These are phyloP conservation scores for Ettlia oleoabundans DNA, from an alignment of 139 green algal species.

Conservation along the genomic window DNA sequence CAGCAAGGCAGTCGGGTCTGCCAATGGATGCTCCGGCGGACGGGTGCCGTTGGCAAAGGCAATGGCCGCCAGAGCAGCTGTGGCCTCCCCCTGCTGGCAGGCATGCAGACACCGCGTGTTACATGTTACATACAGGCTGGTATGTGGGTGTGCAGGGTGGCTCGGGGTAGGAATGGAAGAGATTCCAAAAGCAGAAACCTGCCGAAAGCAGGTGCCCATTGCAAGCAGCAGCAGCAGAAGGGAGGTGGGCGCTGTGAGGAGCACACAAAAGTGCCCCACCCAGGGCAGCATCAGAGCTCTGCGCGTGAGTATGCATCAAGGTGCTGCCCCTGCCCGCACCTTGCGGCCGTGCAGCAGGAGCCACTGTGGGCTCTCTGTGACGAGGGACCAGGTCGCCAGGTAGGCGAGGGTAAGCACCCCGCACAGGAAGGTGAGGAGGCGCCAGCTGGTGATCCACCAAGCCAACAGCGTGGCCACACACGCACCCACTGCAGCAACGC, in stretches of 20 bases:
- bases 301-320: not conserved
- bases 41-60: slow-evolving; percentile 59
- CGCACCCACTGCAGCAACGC: slow-evolving; percentile 23
- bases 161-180: too few species aligned
- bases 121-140: too few species aligned
- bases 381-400: slow-evolving; percentile 36
- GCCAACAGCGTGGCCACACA: slow-evolving; percentile 52
- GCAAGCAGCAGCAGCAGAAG: too few species aligned
- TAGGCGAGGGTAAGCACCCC: slow-evolving; percentile 42
- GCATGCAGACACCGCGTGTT: too few species aligned
- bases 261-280: not conserved
- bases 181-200: too few species aligned
- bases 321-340: not conserved
- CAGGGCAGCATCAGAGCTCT: not conserved
- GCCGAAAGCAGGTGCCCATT: too few species aligned
- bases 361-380: slow-evolving; percentile 69
- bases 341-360: slow-evolving; percentile 62
- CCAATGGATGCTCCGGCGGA: slow-evolving; percentile 60
- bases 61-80: slow-evolving; percentile 54
- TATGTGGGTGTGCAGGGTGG: too few species aligned
- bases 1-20: slow-evolving; percentile 26
- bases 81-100: slow-evolving; percentile 58
- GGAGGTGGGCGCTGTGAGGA: too few species aligned
- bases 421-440: slow-evolving; percentile 47
- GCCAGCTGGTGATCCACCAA: slow-evolving; percentile 56